phyloP scores from a whole-genome alignment of 2,329 filamentous ascomycete species.

The Diaporthe caulivora region DNA sequence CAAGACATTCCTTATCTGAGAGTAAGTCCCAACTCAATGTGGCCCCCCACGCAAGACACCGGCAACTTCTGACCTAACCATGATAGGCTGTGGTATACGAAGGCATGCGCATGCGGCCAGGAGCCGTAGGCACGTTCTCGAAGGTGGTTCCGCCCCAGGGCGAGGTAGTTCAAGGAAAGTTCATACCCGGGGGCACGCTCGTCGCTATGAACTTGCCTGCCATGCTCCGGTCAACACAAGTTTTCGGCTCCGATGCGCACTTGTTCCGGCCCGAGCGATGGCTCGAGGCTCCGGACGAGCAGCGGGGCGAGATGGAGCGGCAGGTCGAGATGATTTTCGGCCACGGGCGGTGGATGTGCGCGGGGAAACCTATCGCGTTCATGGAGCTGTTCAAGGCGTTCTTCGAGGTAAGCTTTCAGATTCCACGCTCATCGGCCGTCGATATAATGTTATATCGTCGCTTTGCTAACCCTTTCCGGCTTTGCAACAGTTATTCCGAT shows the following conservation, averaged over 20 bases:
- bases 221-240: constrained; percentile 69
- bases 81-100: constrained; percentile 62
- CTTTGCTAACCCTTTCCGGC: neutral
- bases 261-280: constrained; percentile 64
- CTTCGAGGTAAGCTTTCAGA: constrained; percentile 50
- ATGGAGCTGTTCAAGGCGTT: constrained; percentile 42
- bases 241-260: constrained; percentile 65
- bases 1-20: constrained; percentile 58
- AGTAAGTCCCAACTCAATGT: neutral
- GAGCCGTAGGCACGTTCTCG: constrained; percentile 43
- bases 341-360: constrained; percentile 52
- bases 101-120: constrained; percentile 62
- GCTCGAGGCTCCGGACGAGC: constrained; percentile 53
- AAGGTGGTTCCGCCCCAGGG: constrained; percentile 48
- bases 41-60: accelerated
- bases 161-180: constrained; percentile 42
- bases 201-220: constrained; percentile 60
- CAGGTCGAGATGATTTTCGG: constrained; percentile 64
- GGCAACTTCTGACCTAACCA: neutral
- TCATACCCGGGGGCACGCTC: constrained; percentile 38
- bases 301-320: constrained; percentile 54
- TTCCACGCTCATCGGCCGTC: neutral
- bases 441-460: neutral
- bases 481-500: constrained; percentile 15
- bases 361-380: constrained; percentile 34